Base-by-base conservation (phyloP, 106 monocot species). In the Dioscorea alata region DNA sequence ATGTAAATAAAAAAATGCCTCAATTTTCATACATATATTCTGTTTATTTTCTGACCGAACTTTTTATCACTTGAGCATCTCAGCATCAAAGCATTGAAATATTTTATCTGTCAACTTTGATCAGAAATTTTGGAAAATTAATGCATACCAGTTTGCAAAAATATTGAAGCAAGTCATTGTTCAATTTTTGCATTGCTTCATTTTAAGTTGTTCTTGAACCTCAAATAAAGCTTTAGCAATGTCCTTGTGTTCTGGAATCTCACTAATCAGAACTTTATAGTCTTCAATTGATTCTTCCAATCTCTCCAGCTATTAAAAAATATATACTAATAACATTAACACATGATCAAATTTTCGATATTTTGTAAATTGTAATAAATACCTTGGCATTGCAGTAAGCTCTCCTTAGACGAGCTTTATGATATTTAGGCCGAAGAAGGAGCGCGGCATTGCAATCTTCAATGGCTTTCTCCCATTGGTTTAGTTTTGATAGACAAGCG, bases 331-430 rank as follows among this genome's bases (percentile, higher is more conserved):
- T 6, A 42, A 42, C 42, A 42, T 42, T 10, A 42, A 28, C 6
- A 6, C 10, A 10, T 42, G 42, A 42, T 42, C 42, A 8, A 42
- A 6, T 8, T 42, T 42, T 42, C 10, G 6, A 42, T 42, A 6
- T 28, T 42, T 42, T 10, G 10, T 42, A 8, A 42, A 42, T 42
- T 42, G 42, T 10, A 42, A 42, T 6, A 6, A 42, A 42, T 28
- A 94, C 94, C 90, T 88, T 87, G 53, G 72, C 69, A 76, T 94
- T 76, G 78, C 87, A 90, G 69, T 94, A 85, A 17, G 94, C 94
- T 77, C 87, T 80, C 59, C 90, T 71, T 12, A 87, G 76, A 6
- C 85, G 74, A 34, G 94, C 94, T 70, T 90, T 87, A 34, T 63
- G 73, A 56, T 87, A 88, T 6, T 78, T 67, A 20, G 94, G 94